Percentiles rank a stretch among this genome's conserved stretches.
Evolutionary conservation across 306 rosid genomes (phyloP).

Genomic region (Quercus alba): DNA sequence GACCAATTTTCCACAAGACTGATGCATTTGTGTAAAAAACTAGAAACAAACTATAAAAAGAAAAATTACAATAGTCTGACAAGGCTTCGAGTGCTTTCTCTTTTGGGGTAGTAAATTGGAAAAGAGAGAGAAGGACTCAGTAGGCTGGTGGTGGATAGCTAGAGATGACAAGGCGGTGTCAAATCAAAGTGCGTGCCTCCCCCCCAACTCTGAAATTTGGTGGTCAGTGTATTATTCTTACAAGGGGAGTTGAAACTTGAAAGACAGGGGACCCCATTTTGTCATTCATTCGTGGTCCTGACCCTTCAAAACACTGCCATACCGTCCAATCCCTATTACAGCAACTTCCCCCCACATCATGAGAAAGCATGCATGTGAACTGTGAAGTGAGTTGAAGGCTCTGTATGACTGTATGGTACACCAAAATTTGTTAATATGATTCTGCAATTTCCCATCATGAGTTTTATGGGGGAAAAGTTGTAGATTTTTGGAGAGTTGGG

Average conservation of each 20-base stretch:
- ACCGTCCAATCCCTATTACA: not conserved
- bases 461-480: not conserved
- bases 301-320: not conserved
- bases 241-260: not conserved
- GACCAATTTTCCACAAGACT: no score
- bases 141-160: not conserved
- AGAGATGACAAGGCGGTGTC: not conserved
- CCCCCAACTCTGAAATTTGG: not conserved
- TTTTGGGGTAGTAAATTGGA: no score
- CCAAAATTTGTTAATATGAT: no score
- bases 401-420: no score
- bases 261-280: not conserved
- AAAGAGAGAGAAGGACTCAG: no score
- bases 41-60: no score
- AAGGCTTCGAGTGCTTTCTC: no score
- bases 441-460: no score
- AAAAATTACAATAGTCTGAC: no score
- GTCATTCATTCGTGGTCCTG: not conserved
- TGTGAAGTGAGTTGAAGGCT: not conserved
- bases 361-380: not conserved
- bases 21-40: no score
- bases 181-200: not conserved
- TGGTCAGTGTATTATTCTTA: not conserved
- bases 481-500: not conserved
- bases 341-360: not conserved